Conservation (phyloP, 78 protist species). For the Dictyostelium discoideum region DNA sequence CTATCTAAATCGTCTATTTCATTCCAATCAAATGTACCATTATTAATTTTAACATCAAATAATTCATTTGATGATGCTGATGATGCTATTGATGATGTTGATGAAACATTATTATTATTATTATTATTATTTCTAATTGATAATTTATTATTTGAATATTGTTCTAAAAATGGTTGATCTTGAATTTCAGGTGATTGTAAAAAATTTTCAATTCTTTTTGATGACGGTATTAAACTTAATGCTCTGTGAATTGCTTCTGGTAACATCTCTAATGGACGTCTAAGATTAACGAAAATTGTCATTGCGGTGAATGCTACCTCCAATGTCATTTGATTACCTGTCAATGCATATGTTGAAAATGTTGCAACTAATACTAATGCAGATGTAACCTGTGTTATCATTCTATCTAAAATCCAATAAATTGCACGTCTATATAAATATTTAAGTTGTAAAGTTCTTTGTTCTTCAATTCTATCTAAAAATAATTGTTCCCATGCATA, state of each 20-base stretch:
- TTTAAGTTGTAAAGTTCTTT: not conserved
- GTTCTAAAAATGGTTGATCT: not conserved
- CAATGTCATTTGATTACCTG: slow-evolving; percentile 22
- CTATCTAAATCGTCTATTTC: not conserved
- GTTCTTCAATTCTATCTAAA: slow-evolving; percentile 3
- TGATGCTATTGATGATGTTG: not conserved
- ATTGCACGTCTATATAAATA: not conserved
- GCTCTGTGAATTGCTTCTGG: slow-evolving; percentile 32
- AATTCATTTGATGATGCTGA: not conserved
- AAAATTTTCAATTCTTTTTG: slow-evolving; percentile 26
- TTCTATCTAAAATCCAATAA: not conserved
- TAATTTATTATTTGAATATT: not conserved
- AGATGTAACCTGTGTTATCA: not conserved
- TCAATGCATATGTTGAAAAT: not conserved
- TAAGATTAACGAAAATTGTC: slow-evolving; percentile 33
- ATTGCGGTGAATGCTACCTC: slow-evolving; percentile 36
- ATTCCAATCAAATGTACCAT: slow-evolving; percentile 10
- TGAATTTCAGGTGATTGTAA: slow-evolving; percentile 1
- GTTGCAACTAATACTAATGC: slow-evolving; percentile 47
- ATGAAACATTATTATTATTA: not conserved
- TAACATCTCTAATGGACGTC: slow-evolving; percentile 48
- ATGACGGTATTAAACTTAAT: slow-evolving; percentile 1
- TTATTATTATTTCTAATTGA: not conserved
- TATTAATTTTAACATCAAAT: not conserved
- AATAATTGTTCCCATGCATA: slow-evolving; percentile 67